Base-by-base conservation (phyloP, 768 basidiomycete species). In the Ramaria sp. region DNA sequence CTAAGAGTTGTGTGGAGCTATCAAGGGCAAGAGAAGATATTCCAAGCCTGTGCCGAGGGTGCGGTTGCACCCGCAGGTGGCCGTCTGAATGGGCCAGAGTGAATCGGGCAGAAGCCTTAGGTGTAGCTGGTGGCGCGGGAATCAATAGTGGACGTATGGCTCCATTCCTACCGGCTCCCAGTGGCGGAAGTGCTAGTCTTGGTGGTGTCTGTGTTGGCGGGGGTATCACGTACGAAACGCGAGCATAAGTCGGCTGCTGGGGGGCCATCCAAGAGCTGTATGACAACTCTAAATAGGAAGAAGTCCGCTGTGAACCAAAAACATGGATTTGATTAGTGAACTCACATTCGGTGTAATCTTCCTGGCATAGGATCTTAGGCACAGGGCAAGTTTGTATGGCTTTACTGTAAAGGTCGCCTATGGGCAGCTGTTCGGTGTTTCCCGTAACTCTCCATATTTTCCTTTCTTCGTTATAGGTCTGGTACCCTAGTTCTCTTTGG, bases 191-290 rank as follows among this genome's bases (percentile, higher is more conserved):
- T 48, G 77, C 73, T 10, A 94, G 78, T 18, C 74, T 74, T 16
- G 83, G 83, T 22, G 82, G 75, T 3, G 75, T 71, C 12, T 78
- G 76, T 0, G 71, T 59, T 10, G 93, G 83, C 1, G 85, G 73
- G 3, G 91, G 88, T 36, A 96, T 79, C 52, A 93, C 82, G 66
- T 94, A 96, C 52, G 92, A 93, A 27, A 96, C 80, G 62, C 92
- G 77, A 32, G 16, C 43, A 25, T 52, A 41, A 18, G 24, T 43
- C 18, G 51, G 38, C 24, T 37, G 42, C 39, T 34, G 48, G 10
- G 48, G 48, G 30, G 48, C 48, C 48, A 50, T 50, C 39, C 39
- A 41, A n/a, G 38, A n/a, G 39, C n/a, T n/a, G 20, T n/a, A 41
- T 10, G n/a, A 41, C 39, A n/a, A 22, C 39, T 8, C 39, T 18